Percentiles rank a stretch among this genome's conserved stretches.
These are phyloP conservation scores for Penicillium sp. DNA, from an alignment of 2,329 filamentous ascomycete species.

Conservation along the genomic window DNA sequence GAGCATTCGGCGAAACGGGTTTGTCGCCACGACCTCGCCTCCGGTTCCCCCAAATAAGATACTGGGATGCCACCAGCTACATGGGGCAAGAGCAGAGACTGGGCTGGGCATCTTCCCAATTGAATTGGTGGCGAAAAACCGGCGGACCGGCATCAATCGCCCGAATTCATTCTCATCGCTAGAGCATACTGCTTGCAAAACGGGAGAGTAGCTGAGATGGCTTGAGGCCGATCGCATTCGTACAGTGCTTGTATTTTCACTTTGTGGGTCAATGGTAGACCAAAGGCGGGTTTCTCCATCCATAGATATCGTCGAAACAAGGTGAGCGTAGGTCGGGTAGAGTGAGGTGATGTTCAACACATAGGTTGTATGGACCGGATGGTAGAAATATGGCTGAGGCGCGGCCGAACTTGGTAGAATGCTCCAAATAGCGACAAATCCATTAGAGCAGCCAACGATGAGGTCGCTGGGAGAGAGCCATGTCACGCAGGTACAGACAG, in stretches of 20 bases:
- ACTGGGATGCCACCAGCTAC: constrained; percentile 47
- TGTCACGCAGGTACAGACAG: constrained; percentile 51
- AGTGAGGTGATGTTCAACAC: constrained; percentile 42
- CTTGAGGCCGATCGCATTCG: constrained; percentile 48
- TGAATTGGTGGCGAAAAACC: constrained; percentile 48
- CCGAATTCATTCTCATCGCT: constrained; percentile 52
- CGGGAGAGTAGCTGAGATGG: constrained; percentile 51
- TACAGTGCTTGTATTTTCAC: constrained; percentile 42
- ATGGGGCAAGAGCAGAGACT: constrained; percentile 31
- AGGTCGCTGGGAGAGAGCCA: constrained; percentile 55
- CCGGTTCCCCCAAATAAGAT: constrained; percentile 49
- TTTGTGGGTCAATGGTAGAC: constrained; percentile 47
- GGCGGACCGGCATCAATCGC: constrained; percentile 46
- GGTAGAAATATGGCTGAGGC: constrained; percentile 34
- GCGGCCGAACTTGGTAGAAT: constrained; percentile 24
- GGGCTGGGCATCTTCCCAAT: constrained; percentile 44
- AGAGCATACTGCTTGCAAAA: constrained; percentile 49
- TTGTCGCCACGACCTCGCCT: constrained; percentile 48
- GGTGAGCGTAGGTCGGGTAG: constrained; percentile 50
- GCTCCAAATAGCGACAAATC: constrained; percentile 52
- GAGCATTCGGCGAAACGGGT: constrained; percentile 48
- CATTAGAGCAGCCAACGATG: constrained; percentile 52
- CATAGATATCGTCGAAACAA: constrained; percentile 49
- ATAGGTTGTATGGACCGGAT: constrained; percentile 35
- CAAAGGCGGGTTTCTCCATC: constrained; percentile 52